These are phyloP conservation scores for Fusarium brevicatenulatum DNA, from an alignment of 2,329 filamentous ascomycete genomes.

Conservation along the genomic window DNA sequence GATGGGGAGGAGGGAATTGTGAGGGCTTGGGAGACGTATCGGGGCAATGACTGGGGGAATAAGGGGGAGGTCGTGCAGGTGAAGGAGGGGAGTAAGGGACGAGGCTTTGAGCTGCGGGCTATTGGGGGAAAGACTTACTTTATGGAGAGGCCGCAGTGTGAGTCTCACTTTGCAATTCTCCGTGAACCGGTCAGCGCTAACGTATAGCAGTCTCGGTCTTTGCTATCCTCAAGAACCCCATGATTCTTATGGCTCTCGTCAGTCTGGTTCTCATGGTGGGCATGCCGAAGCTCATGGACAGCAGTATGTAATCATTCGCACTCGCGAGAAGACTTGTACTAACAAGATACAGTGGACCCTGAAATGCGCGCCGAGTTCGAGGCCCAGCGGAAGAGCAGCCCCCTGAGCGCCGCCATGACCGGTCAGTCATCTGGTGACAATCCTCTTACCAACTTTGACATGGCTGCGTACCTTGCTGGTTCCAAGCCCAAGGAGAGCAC, in stretches of 20 bases:
- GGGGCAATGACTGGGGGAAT: slow-evolving; percentile 91
- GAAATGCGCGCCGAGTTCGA: slow-evolving; percentile 94
- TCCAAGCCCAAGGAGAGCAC: slow-evolving; percentile 56
- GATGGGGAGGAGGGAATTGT: slow-evolving; percentile 55
- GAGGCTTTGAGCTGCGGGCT: slow-evolving; percentile 69
- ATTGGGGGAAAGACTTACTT: slow-evolving; percentile 78
- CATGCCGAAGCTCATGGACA: slow-evolving; percentile 95
- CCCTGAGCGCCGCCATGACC: slow-evolving; percentile 68
- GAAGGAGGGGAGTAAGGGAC: slow-evolving; percentile 50
- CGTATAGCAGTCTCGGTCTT: slow-evolving; percentile 74
- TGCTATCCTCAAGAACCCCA: slow-evolving; percentile 88
- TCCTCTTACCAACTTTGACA: slow-evolving; percentile 67
- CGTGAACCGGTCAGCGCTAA: not conserved
- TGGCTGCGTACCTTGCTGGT: slow-evolving; percentile 72
- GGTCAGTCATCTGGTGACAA: slow-evolving; percentile 49
- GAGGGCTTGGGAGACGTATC: slow-evolving; percentile 82
- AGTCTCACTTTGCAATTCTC: slow-evolving; percentile 51
- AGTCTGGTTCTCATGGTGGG: slow-evolving; percentile 87
- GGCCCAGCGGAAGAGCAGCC: slow-evolving; percentile 82
- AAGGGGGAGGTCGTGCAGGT: slow-evolving; percentile 71
- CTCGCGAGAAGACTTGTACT: not conserved
- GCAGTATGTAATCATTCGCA: slow-evolving; percentile 71
- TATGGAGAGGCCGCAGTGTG: slow-evolving; percentile 78
- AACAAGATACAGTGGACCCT: slow-evolving; percentile 79
- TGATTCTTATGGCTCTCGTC: slow-evolving; percentile 92